Evolutionary conservation across 208 protist genomes (phyloP), one percentile per base, ranked within the genome.

Genomic region (Wallacemonas sp.): DNA sequence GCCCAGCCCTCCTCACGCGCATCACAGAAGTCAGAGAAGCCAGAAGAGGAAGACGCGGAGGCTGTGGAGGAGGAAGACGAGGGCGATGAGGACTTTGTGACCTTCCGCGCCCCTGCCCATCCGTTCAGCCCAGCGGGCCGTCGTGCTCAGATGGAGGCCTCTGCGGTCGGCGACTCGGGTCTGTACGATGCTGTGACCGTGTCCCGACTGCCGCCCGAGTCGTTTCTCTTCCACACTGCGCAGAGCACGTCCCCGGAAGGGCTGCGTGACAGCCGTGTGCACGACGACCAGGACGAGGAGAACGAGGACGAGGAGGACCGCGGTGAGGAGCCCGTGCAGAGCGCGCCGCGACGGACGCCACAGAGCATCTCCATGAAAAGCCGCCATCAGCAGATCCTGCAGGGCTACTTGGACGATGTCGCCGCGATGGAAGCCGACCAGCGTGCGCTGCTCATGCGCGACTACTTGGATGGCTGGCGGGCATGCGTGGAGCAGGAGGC

Each of bases 321-420:
- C n/a, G n/a, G n/a, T n/a, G n/a, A n/a, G 4, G 52, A 59, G 52
- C 31, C 52, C 3, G n/a, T 25, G 11, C 26, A 22, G 18, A 16
- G n/a, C 12, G 18, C 29, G 11, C 52, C 52, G 16, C 52, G 11
- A 7, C 26, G 29, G 3, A 28, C 31, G 18, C 52, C 52, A 16
- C 29, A 59, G 20, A 23, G 12, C 52, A 36, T 41, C 22, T 59
- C 52, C 16, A 59, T 39, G 25, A 14, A 33, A 3, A 29, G 2
- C 5, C 52, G 52, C 22, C 52, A 29, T 3, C 52, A 39, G 25
- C 26, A 28, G 5, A n/a, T 59, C 8, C 14, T 59, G 52, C 52
- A 41, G 8, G 52, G 52, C 52, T 59, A 59, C 52, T n/a, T 59
- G 26, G 52, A 59, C 20, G 52, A 59, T 39, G 22, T 59, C 7